Evolutionary conservation across 768 basidiomycete species (phyloP).

Genomic region (Pulveroboletus frians): DNA sequence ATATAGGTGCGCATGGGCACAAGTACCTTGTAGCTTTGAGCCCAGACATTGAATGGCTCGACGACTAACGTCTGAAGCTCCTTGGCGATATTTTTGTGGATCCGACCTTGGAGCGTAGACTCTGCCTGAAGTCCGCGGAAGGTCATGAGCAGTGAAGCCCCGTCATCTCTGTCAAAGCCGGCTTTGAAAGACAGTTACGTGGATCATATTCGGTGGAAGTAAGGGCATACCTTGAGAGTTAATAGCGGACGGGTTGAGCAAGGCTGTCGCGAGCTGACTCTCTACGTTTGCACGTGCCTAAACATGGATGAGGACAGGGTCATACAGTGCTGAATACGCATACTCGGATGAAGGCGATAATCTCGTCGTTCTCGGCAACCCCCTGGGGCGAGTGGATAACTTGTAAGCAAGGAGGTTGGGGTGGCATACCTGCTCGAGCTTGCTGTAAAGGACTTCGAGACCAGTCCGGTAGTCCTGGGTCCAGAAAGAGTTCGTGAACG

Average conservation of each 20-base stretch:
- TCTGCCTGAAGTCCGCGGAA: constrained; percentile 79
- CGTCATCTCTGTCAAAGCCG: constrained; percentile 77
- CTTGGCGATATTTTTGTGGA: constrained; percentile 63
- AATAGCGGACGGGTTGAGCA: constrained; percentile 48
- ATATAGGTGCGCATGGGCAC: constrained; percentile 3
- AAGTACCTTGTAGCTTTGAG: constrained; percentile 60
- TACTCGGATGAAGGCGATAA: constrained; percentile 79
- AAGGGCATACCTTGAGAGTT: constrained; percentile 43
- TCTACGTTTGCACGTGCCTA: constrained; percentile 75
- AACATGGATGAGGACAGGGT: constrained; percentile 8
- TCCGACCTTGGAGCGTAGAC: constrained; percentile 64
- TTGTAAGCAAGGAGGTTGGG: background rate
- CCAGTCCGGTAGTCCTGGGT: constrained; percentile 84
- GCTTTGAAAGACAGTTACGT: constrained; percentile 35
- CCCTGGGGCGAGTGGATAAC: constrained; percentile 47
- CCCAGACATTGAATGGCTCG: constrained; percentile 80
- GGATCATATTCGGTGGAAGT: background rate
- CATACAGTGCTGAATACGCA: constrained; percentile 18
- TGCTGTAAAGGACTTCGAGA: constrained; percentile 67
- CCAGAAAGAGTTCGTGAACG: constrained; percentile 94
- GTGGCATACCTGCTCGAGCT: constrained; percentile 67
- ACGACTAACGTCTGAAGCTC: constrained; percentile 74
- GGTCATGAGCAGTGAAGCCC: constrained; percentile 73
- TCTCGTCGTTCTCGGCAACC: constrained; percentile 75
- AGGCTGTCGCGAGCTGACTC: constrained; percentile 52